Evolutionary conservation across 228 moss, liverwort and hornwort genomes (phyloP), one percentile per base, ranked within the genome.

Genomic region (Sphagnum fallax): DNA sequence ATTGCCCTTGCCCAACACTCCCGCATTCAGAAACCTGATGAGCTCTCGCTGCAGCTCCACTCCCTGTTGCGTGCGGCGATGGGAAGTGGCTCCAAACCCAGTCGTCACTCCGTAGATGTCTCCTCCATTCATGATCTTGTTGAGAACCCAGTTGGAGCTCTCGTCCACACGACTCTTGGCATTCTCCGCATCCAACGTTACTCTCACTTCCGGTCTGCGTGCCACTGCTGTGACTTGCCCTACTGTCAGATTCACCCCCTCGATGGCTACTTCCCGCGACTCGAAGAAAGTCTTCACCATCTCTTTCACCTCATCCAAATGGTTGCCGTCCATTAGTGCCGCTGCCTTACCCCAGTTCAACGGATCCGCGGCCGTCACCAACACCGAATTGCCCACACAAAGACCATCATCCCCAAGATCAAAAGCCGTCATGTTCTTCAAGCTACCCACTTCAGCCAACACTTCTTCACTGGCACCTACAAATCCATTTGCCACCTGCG

Each of bases 1-100:
- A 8, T 63, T 66, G 2, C 8, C 74, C 6, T 64, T 52, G 14
- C 68, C 51, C 1, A 72, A n/a, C 11, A 77, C 73, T 1, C 77
- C 77, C 1, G 73, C 77, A 14, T 73, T 77, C 50, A 77, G 51
- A 16, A 77, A 77, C 16, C 77, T 68, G 50, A 77, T 73, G 55
- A 77, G 69, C 65, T 77, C 77, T 60, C 9, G 47, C 48, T 65
- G 64, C 5, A 65, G 64, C 64, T 65, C 64, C 64, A 65, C 64
- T 65, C 2, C 16, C 0, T 78, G 63, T 32, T 63, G 66, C 6
- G 78, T 78, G 51, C 78, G 61, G 11, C 78, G 74, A 65, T 78
- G 74, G 12, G 78, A 78, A 15, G 78, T 74, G 50, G 78, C 78
- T 6, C 78, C 78, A 18, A 78, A 78, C 5, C 78, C 78, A 7